Evolutionary conservation across 352 stramenopile genomes (phyloP), one percentile per base, ranked within the genome.

Genomic region (Pythium aristosporum): DNA sequence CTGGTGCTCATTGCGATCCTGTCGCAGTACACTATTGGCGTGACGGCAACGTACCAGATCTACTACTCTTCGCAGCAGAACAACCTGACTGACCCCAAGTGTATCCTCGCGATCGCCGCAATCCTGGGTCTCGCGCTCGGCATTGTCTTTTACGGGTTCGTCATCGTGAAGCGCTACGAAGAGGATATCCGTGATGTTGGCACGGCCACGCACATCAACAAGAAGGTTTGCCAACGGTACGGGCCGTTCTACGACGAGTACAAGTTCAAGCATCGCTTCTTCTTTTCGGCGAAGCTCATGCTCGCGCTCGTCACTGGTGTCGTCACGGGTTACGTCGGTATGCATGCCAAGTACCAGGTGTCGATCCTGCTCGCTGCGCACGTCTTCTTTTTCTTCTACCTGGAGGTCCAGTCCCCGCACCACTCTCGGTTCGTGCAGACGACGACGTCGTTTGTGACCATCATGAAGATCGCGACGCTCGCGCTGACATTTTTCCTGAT

Each of bases 181-280:
- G 73, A 77, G 6, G 82, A 94, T 12, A 74, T 95, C 30, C 71
- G 72, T 4, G 86, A 95, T 60, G 80, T 95, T n/a, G 84, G 84
- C 25, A 92, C 80, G 0, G 68, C 81, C 21, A 69, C 83, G 56
- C 86, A 95, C 65, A 60, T 91, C 58, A 89, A 95, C 68, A 95
- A 95, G 69, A 72, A 78, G 18, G 81, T 93, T 2, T 89, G 88
- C 74, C 82, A 84, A 69, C 84, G 86, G 13, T 93, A 92, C 61
- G 86, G 84, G 3, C 76, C 83, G 50, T 71, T 95, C 52, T 95
- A 95, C 67, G 86, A 95, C 57, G 84, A 95, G 73, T 93, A 93
- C 78, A 92, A 89, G 73, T 95, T 79, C 74, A 87, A 91, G 71
- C 87, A 89, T 69, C 86, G 84, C 37, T 93, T 80, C 74, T 95